These are phyloP conservation scores for Pulveroboletus ravenelii DNA, from an alignment of 768 basidiomycete species.

Conservation along the genomic window DNA sequence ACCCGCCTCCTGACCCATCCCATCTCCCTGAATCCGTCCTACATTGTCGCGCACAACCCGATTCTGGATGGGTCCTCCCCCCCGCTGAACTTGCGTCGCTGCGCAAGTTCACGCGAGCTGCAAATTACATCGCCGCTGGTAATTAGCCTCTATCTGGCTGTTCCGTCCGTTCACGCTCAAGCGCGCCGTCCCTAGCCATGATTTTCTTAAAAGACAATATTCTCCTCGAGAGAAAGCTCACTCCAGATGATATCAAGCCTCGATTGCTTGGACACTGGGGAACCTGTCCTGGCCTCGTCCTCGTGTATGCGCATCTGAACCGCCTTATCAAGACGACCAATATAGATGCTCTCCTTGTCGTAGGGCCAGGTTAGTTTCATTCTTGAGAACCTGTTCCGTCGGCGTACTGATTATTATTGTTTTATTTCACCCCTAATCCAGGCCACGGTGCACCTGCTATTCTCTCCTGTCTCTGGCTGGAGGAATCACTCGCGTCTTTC, in stretches of 20 bases:
- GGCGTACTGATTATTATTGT: not conserved
- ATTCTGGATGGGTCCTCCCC: conserved; percentile 44
- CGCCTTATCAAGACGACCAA: conserved; percentile 55
- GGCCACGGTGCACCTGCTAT: conserved; percentile 87
- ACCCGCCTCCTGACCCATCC: conserved; percentile 68
- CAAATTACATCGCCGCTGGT: conserved; percentile 70
- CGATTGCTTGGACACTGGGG: conserved; percentile 84
- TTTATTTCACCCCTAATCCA: conserved; percentile 2
- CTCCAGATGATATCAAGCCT: conserved; percentile 69
- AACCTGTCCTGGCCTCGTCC: conserved; percentile 71
- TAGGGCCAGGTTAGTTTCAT: conserved; percentile 58
- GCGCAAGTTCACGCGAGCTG: conserved; percentile 53
- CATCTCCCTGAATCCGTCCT: conserved; percentile 56
- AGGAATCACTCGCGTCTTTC: conserved; percentile 63
- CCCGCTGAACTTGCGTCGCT: conserved; percentile 48
- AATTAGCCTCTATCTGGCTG: conserved; percentile 8
- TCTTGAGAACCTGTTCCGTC: not conserved
- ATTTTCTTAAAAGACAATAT: conserved; percentile 78
- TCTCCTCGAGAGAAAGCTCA: conserved; percentile 56
- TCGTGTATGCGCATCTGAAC: conserved; percentile 71
- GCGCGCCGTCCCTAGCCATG: conserved; percentile 48
- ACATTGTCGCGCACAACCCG: conserved; percentile 44
- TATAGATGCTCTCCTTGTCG: conserved; percentile 67
- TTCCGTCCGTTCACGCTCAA: not conserved
- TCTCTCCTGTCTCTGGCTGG: conserved; percentile 82